Percentiles rank a stretch among this genome's conserved stretches.
Evolutionary conservation across 176 grass and related monocot genomes (phyloP).

Genomic region (Carex parvula): DNA sequence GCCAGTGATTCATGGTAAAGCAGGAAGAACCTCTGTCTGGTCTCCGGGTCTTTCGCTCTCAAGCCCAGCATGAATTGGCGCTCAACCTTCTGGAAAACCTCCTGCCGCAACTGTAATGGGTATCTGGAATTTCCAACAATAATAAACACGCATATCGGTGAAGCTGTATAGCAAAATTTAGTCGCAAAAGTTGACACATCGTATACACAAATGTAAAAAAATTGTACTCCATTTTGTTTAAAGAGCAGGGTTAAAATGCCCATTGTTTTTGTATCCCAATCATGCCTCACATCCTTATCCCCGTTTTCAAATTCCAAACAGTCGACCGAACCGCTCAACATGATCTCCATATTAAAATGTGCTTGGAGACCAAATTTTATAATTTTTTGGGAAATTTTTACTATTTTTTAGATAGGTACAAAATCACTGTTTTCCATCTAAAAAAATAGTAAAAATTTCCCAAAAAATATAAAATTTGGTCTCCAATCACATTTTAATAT

Average conservation of each 20-base stretch:
- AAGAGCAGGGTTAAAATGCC: not conserved
- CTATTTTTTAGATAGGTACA: no score
- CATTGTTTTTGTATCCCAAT: no score
- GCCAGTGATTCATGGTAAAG: constrained; percentile 80
- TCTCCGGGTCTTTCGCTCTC: constrained; percentile 89
- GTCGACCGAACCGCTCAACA: no score
- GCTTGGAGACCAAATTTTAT: no score
- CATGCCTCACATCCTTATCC: no score
- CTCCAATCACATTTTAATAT: no score
- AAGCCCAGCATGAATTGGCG: constrained; percentile 89
- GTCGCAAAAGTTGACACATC: not conserved
- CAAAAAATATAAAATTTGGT: no score
- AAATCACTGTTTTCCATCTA: no score
- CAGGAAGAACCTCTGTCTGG: constrained; percentile 79
- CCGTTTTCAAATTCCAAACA: no score
- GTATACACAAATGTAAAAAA: not conserved
- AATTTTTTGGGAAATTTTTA: no score
- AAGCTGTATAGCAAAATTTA: constrained; percentile 9
- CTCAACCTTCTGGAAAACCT: constrained; percentile 91
- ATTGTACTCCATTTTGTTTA: not conserved
- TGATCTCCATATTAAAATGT: no score
- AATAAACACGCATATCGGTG: constrained; percentile 18
- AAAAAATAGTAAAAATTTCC: no score
- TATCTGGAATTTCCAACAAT: constrained; percentile 53
- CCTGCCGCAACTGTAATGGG: constrained; percentile 59